Evolutionary conservation across 2,329 filamentous ascomycete genomes (phyloP), one percentile per base, ranked within the genome.

Genomic region (Onygena corvina): DNA sequence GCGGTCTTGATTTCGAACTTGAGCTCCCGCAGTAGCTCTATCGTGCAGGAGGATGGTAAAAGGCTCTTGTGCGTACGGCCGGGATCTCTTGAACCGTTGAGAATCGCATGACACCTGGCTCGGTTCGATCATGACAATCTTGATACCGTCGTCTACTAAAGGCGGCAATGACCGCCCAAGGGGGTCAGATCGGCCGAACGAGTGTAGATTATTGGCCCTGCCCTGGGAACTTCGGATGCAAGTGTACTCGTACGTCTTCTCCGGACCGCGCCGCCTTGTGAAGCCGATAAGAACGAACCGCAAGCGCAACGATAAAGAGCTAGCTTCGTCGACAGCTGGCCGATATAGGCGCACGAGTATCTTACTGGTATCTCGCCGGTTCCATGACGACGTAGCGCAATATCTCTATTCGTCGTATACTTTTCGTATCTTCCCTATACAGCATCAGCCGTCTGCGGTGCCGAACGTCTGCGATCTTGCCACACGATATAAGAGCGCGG

Each of bases 321-420:
- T 20, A n/a, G 38, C 38, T 23, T 42, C 38, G 7, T 7, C 38
- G 16, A 25, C 20, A 23, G 25, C 25, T 9, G 42, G 30, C 30
- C 27, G 30, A 30, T 16, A 31, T 11, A 31, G 30, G 12, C 42
- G 42, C 21, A 46, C 42, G 27, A 46, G 30, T 31, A 31, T 46
- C 25, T 11, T 46, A 27, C 25, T 46, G 14, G 42, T 30, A 18
- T 46, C 27, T 12, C 42, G 30, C 25, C 25, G 18, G n/a, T 33
- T 46, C 18, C 42, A 46, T 21, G 42, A 46, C 7, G 42, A 46
- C 18, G 42, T 46, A 46, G 14, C 42, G 7, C 42, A 46, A 31
- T 46, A 46, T 9, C 42, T 46, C 11, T 46, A 46, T 16, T 46
- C 42, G 12, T 30, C 42, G 25, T 31, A 46, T 30, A 31, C 27